Evolutionary conservation across 208 protist species (phyloP), one percentile per base, ranked within the genome.

Genomic region (Strigomonas culicis): DNA sequence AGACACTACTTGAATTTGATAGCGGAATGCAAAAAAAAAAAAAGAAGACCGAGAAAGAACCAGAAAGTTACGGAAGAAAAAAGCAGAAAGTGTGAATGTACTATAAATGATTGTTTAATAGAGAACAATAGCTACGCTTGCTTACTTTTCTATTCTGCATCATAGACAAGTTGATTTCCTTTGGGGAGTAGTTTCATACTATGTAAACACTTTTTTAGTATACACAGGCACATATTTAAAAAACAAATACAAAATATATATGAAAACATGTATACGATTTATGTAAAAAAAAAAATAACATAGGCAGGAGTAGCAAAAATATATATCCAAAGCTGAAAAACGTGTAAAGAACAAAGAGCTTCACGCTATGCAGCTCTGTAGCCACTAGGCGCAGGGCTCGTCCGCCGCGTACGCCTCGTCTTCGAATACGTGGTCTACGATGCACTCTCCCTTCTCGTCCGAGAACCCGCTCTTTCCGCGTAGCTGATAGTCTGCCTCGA

Each of bases 241-340:
- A n/a, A n/a, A n/a, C n/a, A n/a, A n/a, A n/a, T n/a, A n/a, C n/a
- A n/a, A n/a, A n/a, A n/a, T n/a, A n/a, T n/a, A 39, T 11, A 63
- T 24, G 30, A 15, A 17, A 31, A 6, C 32, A 64, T 51, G 10
- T 0, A 51, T 51, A 19, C 46, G 6, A 13, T 56, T 11, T 19
- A 11, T 7, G 56, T 4, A 25, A 30, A 59, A 7, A 59, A 4
- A 30, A 22, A 59, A 27, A 59, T 25, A 59, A 13, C 30, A 4
- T 58, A 19, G 36, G 36, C 13, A 13, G 6, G 6, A 41, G 6
- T 6, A 41, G 6, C 8, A 6, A 13, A 6, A 6, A 13, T 41
- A 41, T 41, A 41, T 41, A 67, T 1, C 32, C 27, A 61, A 74
- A 74, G 27, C 30, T 61, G 24, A 69, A 56, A 21, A 31, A 56